phyloP scores from a whole-genome alignment of 2,329 filamentous ascomycete species.

The Hymenoscyphus linearis region DNA sequence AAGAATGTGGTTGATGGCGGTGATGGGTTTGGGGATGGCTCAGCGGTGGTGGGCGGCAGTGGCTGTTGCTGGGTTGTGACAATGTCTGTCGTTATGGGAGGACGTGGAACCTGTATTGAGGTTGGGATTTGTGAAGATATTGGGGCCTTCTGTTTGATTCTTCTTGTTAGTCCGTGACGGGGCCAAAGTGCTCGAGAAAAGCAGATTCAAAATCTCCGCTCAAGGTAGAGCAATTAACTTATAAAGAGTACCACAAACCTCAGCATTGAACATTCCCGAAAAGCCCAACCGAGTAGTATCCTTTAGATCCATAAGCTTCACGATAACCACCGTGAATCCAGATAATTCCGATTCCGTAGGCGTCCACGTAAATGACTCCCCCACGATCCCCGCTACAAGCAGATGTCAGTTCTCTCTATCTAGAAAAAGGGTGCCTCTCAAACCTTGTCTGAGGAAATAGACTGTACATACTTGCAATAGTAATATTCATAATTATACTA shows the following conservation, averaged over 20 bases:
- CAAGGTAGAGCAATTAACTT: background rate
- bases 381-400: background rate
- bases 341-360: background rate
- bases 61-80: background rate
- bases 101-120: background rate
- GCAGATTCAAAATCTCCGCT: no score
- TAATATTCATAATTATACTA: no score
- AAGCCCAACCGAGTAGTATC: background rate
- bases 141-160: background rate
- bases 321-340: background rate
- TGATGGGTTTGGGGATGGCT: background rate
- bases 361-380: slow-evolving; percentile 1
- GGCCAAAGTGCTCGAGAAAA: no score
- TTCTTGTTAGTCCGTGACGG: background rate
- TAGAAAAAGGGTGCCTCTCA: background rate
- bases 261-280: background rate
- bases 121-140: background rate
- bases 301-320: background rate
- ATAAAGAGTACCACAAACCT: background rate
- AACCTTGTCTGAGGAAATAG: background rate
- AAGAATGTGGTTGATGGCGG: background rate
- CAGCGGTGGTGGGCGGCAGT: background rate
- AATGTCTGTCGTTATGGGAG: background rate
- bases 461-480: background rate
- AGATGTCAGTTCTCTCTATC: background rate